Percentiles rank a stretch among this genome's conserved stretches.
These are phyloP conservation scores for Candida palmyrensis DNA, from an alignment of 805 yeast genomes.

Conservation along the genomic window DNA sequence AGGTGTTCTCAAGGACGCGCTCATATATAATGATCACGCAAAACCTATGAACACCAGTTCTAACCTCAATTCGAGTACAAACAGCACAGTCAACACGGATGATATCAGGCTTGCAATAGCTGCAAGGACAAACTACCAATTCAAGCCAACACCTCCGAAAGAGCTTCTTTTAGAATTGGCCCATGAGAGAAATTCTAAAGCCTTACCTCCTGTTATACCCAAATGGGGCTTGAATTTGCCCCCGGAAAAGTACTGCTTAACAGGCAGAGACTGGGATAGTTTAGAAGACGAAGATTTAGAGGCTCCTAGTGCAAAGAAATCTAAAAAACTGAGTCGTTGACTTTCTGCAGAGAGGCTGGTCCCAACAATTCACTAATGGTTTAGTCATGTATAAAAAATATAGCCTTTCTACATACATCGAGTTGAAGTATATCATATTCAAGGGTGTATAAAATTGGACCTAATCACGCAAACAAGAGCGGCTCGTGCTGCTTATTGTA, in stretches of 20 bases:
- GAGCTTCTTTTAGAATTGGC: conserved; percentile 88
- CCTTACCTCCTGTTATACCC: conserved; percentile 87
- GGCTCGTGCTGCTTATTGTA: conserved; percentile 32
- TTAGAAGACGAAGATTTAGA: conserved; percentile 19
- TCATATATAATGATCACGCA: conserved; percentile 82
- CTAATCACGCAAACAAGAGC: too few relatives aligned
- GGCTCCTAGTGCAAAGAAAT: conserved; percentile 5
- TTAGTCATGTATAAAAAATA: not conserved
- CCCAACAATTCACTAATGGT: not conserved
- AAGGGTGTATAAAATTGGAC: too few relatives aligned
- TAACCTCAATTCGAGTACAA: conserved; percentile 29
- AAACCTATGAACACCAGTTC: conserved; percentile 29
- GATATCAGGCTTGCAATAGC: conserved; percentile 91
- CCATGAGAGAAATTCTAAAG: conserved; percentile 81
- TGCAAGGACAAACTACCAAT: conserved; percentile 91
- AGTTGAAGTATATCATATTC: too few relatives aligned
- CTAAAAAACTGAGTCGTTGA: too few relatives aligned
- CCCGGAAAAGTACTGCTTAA: conserved; percentile 94
- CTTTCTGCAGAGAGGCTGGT: too few relatives aligned
- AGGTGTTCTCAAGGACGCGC: conserved; percentile 83
- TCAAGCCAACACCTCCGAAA: conserved; percentile 91
- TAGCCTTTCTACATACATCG: too few relatives aligned
- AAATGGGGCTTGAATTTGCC: conserved; percentile 92
- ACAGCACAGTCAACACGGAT: conserved; percentile 67
- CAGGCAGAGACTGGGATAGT: conserved; percentile 70